Conservation (phyloP, 208 protist species). For the Trypanosoma scelopori region DNA sequence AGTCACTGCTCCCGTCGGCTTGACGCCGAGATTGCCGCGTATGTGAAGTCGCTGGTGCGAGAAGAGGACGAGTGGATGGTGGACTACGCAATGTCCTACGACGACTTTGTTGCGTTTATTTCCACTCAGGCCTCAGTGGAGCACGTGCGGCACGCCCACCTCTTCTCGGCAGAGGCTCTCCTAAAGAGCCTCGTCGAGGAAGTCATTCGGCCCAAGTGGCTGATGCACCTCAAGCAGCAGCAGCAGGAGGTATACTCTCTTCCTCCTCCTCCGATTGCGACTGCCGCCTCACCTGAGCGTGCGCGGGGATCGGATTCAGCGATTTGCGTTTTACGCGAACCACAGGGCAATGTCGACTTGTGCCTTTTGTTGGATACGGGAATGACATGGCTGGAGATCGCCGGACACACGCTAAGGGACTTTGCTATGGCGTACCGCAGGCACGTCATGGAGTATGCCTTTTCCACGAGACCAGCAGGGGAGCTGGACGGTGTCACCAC, state of each 20-base stretch:
- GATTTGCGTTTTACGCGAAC: not conserved
- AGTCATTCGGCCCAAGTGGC: conserved; percentile 12
- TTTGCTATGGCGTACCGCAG: conserved; percentile 23
- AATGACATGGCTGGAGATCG: conserved; percentile 15
- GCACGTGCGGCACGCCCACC: conserved; percentile 15
- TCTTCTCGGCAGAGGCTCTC: conserved; percentile 5
- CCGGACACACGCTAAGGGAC: not conserved
- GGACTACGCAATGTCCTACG: conserved; percentile 16
- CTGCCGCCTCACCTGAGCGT: too few relatives aligned
- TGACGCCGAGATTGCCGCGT: conserved; percentile 3
- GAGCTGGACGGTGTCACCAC: conserved; percentile 1
- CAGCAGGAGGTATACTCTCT: not conserved
- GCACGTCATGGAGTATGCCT: conserved; percentile 18
- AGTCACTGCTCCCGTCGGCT: not conserved
- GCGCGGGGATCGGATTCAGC: not conserved
- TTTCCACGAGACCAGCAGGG: not conserved
- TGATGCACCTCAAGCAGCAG: not conserved
- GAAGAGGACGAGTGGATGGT: conserved; percentile 9
- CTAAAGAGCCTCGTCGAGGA: conserved; percentile 8
- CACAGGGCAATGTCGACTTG: conserved; percentile 9
- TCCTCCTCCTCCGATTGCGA: not conserved
- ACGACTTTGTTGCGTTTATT: conserved; percentile 22
- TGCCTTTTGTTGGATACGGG: conserved; percentile 19
- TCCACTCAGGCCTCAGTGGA: conserved; percentile 20
- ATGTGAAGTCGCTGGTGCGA: conserved; percentile 10